These are phyloP conservation scores for Panellus pusillus DNA, from an alignment of 768 basidiomycete genomes.

Conservation along the genomic window DNA sequence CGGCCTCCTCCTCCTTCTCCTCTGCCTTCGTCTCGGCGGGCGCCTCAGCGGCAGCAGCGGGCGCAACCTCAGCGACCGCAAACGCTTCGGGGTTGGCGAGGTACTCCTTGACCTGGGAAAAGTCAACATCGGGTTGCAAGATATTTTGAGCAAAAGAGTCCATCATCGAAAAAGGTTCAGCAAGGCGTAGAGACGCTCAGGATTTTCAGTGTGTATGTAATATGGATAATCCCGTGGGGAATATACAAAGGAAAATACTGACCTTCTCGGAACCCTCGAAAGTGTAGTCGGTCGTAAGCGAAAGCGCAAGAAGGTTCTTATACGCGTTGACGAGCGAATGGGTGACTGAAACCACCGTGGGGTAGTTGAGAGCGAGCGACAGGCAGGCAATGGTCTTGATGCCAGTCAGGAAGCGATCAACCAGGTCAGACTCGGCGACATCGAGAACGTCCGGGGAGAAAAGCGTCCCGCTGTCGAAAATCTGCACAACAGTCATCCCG, in stretches of 20 bases:
- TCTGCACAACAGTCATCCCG: conserved; percentile 98
- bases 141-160: conserved; percentile 6
- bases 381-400: conserved; percentile 95
- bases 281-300: conserved; percentile 88
- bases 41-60: conserved; percentile 52
- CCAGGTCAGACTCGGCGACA: conserved; percentile 85
- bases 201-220: conserved; percentile 79
- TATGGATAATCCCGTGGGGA: conserved; percentile 34
- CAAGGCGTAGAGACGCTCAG: conserved; percentile 56
- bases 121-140: conserved; percentile 14
- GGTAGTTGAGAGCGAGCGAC: conserved; percentile 94
- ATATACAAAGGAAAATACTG: conserved; percentile 26
- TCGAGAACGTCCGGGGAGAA: conserved; percentile 92
- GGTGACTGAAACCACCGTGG: conserved; percentile 88
- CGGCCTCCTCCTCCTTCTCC: conserved; percentile 75
- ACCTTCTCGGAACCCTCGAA: conserved; percentile 96
- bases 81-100: conserved; percentile 99
- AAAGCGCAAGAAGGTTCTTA: conserved; percentile 95
- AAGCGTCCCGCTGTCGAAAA: conserved; percentile 90
- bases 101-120: conserved; percentile 83
- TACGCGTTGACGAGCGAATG: conserved; percentile 98
- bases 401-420: conserved; percentile 89
- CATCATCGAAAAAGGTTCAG: conserved; percentile 38
- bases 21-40: conserved; percentile 61
- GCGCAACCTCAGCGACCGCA: conserved; percentile 72